A percentile compares a stretch with the other conserved stretches of the same genome.
Conservation (phyloP, 2,329 filamentous ascomycete species). For the Trichoderma simmonsii region DNA sequence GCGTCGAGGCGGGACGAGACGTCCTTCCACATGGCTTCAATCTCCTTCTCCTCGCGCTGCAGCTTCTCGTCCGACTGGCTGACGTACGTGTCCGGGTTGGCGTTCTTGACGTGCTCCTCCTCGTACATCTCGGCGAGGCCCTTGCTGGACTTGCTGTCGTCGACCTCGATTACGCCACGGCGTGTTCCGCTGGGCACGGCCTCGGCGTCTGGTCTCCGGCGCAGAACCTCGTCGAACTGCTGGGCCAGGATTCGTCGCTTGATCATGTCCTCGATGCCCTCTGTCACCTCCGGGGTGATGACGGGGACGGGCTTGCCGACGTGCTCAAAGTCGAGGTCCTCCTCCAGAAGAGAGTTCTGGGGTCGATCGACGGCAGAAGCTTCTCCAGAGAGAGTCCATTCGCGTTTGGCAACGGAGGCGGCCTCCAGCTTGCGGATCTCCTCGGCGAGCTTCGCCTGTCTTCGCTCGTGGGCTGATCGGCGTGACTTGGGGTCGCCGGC, state of each 20-base stretch:
- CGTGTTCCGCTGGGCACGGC: slow-evolving; percentile 58
- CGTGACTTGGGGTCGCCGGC: slow-evolving; percentile 69
- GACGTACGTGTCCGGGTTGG: slow-evolving; percentile 74
- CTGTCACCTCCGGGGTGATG: slow-evolving; percentile 85
- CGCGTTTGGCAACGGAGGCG: slow-evolving; percentile 81
- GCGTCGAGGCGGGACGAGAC: slow-evolving; percentile 79
- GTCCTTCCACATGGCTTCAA: slow-evolving; percentile 78
- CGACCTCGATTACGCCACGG: slow-evolving; percentile 73
- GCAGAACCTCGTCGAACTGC: slow-evolving; percentile 89
- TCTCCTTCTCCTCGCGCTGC: slow-evolving; percentile 76
- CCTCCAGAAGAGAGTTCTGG: slow-evolving; percentile 85
- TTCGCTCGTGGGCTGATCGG: slow-evolving; percentile 79
- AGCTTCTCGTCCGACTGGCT: slow-evolving; percentile 80
- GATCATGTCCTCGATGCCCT: slow-evolving; percentile 89
- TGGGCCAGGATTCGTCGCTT: slow-evolving; percentile 86
- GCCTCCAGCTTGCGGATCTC: slow-evolving; percentile 91
- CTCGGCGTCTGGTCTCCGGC: slow-evolving; percentile 72
- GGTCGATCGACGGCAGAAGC: slow-evolving; percentile 78
- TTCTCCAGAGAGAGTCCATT: slow-evolving; percentile 89
- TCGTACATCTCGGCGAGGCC: slow-evolving; percentile 92
- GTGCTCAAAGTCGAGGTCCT: slow-evolving; percentile 94
- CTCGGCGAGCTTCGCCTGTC: slow-evolving; percentile 79
- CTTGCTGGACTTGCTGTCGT: slow-evolving; percentile 84
- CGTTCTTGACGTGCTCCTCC: slow-evolving; percentile 77
- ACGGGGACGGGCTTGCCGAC: slow-evolving; percentile 92